Evolutionary conservation across 768 basidiomycete genomes (phyloP).

Genomic region (Pluteus cervinus): DNA sequence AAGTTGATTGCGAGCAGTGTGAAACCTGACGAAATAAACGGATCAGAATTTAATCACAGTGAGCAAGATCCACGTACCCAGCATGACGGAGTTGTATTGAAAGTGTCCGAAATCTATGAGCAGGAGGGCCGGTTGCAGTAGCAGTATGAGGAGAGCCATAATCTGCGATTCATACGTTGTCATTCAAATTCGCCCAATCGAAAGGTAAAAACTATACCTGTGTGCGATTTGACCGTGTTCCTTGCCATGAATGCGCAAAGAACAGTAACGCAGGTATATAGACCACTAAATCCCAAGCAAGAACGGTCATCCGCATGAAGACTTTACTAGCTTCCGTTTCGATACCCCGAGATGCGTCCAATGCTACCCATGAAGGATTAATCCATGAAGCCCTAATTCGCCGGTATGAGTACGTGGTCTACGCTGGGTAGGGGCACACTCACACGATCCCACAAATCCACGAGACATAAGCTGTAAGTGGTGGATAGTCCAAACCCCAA

Average conservation of each 20-base stretch:
- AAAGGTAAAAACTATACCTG: conserved; percentile 45
- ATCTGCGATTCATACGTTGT: conserved; percentile 35
- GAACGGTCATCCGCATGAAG: conserved; percentile 78
- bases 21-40: conserved; percentile 42
- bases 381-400: conserved; percentile 27
- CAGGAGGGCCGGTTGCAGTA: conserved; percentile 80
- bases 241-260: conserved; percentile 64
- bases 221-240: conserved; percentile 64
- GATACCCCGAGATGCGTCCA: conserved; percentile 64
- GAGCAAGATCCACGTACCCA: conserved; percentile 44
- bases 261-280: conserved; percentile 71
- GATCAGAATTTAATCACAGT: conserved; percentile 2
- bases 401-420: not conserved
- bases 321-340: conserved; percentile 61
- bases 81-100: conserved; percentile 94
- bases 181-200: not conserved
- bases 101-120: conserved; percentile 92
- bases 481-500: conserved; percentile 96
- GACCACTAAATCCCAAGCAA: conserved; percentile 60
- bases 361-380: conserved; percentile 63
- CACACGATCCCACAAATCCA: conserved; percentile 78
- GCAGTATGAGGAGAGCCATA: conserved; percentile 59
- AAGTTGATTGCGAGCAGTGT: conserved; percentile 63
- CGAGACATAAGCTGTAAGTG: conserved; percentile 84
- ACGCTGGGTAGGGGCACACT: conserved; percentile 18